These are phyloP conservation scores for Bretziella fagacearum DNA, from an alignment of 2,329 filamentous ascomycete genomes.

Conservation along the genomic window DNA sequence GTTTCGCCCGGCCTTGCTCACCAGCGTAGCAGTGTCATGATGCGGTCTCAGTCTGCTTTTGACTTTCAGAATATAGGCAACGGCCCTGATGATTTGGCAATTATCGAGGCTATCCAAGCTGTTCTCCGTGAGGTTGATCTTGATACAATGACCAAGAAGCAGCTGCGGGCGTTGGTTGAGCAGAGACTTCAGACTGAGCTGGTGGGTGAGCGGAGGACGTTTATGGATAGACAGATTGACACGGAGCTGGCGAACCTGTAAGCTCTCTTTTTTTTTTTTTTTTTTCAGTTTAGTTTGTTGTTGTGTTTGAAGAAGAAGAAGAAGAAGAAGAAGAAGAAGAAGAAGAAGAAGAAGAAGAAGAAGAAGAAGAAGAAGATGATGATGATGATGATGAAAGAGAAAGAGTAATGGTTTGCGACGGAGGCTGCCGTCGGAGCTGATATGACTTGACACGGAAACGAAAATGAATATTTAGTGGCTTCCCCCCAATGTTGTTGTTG, in stretches of 20 bases:
- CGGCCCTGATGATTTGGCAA: conserved; percentile 62
- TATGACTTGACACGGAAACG: conserved; percentile 1
- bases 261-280: conserved; percentile 15
- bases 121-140: conserved; percentile 81
- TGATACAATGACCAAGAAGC: conserved; percentile 97
- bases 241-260: conserved; percentile 87
- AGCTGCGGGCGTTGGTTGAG: conserved; percentile 78
- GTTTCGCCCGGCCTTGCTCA: conserved; percentile 29
- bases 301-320: neutral
- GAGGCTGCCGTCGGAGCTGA: neutral
- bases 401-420: neutral
- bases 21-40: conserved; percentile 25
- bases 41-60: conserved; percentile 35
- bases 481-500: neutral
- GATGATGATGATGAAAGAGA: neutral
- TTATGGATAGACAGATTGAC: conserved; percentile 88
- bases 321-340: neutral
- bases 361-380: too few relatives aligned
- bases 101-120: conserved; percentile 67
- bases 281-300: neutral
- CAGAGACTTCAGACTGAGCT: conserved; percentile 84
- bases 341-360: neutral
- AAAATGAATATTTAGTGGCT: conserved; percentile 1
- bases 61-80: conserved; percentile 39
- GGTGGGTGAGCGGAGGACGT: conserved; percentile 66